Base-by-base conservation (phyloP, 179 eudicot genomes). In the Carnegiea gigantea region DNA sequence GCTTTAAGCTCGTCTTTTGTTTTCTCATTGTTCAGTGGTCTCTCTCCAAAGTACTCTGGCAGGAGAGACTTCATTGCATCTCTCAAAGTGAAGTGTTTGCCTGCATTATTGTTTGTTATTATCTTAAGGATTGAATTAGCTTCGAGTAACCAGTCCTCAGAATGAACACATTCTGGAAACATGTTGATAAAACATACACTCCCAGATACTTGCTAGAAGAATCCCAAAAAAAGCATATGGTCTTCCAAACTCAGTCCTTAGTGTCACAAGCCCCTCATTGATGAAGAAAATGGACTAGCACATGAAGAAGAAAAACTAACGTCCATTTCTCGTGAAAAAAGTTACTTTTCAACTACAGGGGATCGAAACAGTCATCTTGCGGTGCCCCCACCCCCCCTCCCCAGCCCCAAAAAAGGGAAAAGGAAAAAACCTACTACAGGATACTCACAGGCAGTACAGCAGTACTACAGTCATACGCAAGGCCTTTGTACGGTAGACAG, bases 51-150 rank as follows among this genome's bases (percentile, higher is more conserved):
- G 76, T 87, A 86, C 77, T 92, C 97, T 2, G 99, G 99, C 64
- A 94, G 78, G 73, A 94, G 89, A 48, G 80, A 80, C 86, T 90
- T 92, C 85, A 96, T 81, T 24, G 96, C 97, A 86, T 94, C 96
- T 77, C 81, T 83, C 83, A 95, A 88, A 30, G 93, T 91, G 82
- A 92, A 88, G 89, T 82, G 85, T 81, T 89, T 92, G 67, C 93
- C 99, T 95, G 92, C 86, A 84, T 40, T 49, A 59, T 73, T 74
- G 18, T 48, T 40, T 44, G 36, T 76, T 20, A 18, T 62, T 44
- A 33, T 72, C 46, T 40, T 38, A 18, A 60, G 82, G 28, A 28
- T 36, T 30, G 36, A 23, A 46, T 74, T 76, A 65, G 59, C 72
- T 33, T 64, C 30, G 8, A 15, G 65, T 38, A 49, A 74, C 1